Conservation (phyloP, 805 yeast species). For the Geotrichum ghanense region DNA sequence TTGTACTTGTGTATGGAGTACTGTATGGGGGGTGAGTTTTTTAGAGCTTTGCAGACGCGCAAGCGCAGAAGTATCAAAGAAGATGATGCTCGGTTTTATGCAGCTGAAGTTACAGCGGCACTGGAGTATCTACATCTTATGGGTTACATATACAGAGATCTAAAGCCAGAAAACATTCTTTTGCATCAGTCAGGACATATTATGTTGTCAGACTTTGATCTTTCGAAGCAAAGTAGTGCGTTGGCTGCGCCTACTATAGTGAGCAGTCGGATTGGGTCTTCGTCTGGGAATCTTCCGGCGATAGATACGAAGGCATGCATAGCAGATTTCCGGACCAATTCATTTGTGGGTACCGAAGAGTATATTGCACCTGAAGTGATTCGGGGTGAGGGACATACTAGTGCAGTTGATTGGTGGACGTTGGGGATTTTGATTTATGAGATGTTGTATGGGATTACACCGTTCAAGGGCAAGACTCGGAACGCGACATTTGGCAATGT, state of each 20-base stretch:
- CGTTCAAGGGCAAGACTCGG: slow-evolving; percentile 85
- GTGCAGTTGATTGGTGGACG: slow-evolving; percentile 99
- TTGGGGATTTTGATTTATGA: slow-evolving; percentile 86
- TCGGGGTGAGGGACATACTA: slow-evolving; percentile 92
- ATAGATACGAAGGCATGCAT: slow-evolving; percentile 91
- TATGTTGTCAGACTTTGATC: slow-evolving; percentile 93
- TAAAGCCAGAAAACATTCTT: slow-evolving; percentile 91
- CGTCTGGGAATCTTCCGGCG: slow-evolving; percentile 41
- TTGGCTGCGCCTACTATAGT: slow-evolving; percentile 68
- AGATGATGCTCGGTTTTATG: slow-evolving; percentile 83
- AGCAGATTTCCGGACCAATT: slow-evolving; percentile 92
- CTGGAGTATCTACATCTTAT: slow-evolving; percentile 78
- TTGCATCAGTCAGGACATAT: slow-evolving; percentile 96
- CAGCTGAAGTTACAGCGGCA: slow-evolving; percentile 86
- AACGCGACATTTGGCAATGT: slow-evolving; percentile 85
- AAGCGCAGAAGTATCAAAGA: slow-evolving; percentile 77
- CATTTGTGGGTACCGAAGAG: slow-evolving; percentile 98
- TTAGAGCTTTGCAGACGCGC: slow-evolving; percentile 88
- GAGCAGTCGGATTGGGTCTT: slow-evolving; percentile 21
- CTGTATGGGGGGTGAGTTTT: slow-evolving; percentile 98
- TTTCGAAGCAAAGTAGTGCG: slow-evolving; percentile 77
- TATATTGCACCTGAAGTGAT: slow-evolving; percentile 98
- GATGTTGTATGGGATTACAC: slow-evolving; percentile 93
- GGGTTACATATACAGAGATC: slow-evolving; percentile 88
- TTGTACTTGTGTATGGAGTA: slow-evolving; percentile 95